Percentiles rank a stretch among this genome's conserved stretches.
These are phyloP conservation scores for Penicillium sclerotigenum DNA, from an alignment of 2,329 filamentous ascomycete genomes.

Conservation along the genomic window DNA sequence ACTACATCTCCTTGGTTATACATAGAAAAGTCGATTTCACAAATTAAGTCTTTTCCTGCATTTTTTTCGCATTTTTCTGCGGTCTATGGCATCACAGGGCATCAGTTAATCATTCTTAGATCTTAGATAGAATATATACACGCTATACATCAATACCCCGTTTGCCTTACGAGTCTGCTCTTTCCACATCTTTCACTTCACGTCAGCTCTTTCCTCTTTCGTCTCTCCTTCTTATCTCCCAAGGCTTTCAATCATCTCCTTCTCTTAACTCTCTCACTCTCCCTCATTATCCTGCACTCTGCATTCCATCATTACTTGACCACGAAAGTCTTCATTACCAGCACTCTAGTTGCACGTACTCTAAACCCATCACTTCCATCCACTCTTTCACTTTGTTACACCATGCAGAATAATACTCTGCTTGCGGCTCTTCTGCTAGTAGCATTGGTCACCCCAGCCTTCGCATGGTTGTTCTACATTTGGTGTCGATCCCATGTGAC, in stretches of 20 bases:
- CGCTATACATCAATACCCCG: neutral
- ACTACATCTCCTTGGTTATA: neutral
- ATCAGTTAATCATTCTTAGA: no score
- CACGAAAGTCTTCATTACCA: neutral
- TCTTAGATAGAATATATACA: neutral
- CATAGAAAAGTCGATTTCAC: no score
- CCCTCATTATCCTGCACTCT: neutral
- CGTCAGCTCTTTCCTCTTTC: neutral
- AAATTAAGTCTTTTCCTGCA: no score
- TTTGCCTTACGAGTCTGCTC: neutral
- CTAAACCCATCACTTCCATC: neutral
- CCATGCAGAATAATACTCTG: constrained; percentile 18
- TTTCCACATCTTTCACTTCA: neutral
- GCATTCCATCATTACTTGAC: neutral
- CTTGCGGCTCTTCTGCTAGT: constrained; percentile 14
- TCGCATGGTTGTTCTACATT: constrained; percentile 6
- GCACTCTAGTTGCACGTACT: neutral
- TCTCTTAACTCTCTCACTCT: no score
- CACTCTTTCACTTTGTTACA: neutral
- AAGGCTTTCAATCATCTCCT: neutral
- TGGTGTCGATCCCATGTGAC: constrained; percentile 9
- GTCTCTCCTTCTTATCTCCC: no score
- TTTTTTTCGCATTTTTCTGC: no score
- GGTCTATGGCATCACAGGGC: no score
- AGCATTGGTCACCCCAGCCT: neutral